Conservation (phyloP, 768 basidiomycete genomes). For the Mycena polygramma region DNA sequence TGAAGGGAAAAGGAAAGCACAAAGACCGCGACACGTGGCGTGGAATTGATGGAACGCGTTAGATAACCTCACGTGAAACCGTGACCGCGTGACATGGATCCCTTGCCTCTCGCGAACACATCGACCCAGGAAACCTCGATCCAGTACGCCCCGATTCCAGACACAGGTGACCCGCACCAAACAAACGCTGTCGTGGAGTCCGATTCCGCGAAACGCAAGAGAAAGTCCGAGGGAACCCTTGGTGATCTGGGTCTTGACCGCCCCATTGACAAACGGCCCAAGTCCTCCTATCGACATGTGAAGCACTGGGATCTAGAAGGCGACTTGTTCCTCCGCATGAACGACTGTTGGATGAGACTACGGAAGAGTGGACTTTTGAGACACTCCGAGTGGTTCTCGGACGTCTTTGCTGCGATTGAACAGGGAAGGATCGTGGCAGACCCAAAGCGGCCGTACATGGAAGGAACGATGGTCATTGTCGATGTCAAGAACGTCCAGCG, state of each 20-base stretch:
- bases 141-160: too few species aligned
- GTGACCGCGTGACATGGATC: constrained; percentile 23
- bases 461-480: constrained; percentile 34
- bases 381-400: constrained; percentile 50
- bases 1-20: too few species aligned
- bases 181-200: constrained; percentile 3
- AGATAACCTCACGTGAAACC: not conserved
- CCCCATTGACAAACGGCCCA: constrained; percentile 7
- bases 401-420: constrained; percentile 30
- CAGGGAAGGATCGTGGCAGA: constrained; percentile 13
- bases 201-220: constrained; percentile 9
- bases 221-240: constrained; percentile 1
- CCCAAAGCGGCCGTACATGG: constrained; percentile 13
- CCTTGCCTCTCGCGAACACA: not conserved
- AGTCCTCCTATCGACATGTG: constrained; percentile 12
- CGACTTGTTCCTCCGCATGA: constrained; percentile 50
- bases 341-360: constrained; percentile 50
- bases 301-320: constrained; percentile 53
- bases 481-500: constrained; percentile 37
- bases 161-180: not conserved
- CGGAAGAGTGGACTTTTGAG: constrained; percentile 50
- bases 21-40: too few species aligned
- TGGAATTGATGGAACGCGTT: not conserved
- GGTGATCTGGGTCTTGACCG: not conserved
- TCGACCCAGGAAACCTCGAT: not conserved